Evolutionary conservation across 2,329 filamentous ascomycete genomes (phyloP), one percentile per base, ranked within the genome.

Genomic region (Ascochyta koolunga): DNA sequence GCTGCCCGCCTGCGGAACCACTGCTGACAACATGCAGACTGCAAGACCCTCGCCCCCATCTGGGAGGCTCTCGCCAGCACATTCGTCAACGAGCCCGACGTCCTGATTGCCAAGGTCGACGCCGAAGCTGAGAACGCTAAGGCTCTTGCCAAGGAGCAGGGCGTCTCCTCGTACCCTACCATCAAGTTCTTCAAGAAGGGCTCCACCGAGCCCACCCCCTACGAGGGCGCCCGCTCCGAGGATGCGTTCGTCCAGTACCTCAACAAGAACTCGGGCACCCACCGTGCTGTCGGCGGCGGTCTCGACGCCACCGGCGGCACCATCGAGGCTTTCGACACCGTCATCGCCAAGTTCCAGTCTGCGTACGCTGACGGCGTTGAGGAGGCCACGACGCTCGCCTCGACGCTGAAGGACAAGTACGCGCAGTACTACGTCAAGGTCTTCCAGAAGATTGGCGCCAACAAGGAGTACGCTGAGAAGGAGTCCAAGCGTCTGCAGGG

Each of bases 111-210:
- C 76, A 98, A 99, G 82, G 89, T 99, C 58, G 93, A 99, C 73
- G 93, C 91, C 71, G 93, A 99, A 79, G 86, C 89, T 25, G 87
- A 90, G 67, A 91, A 91, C 77, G 86, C 89, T 76, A 97, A 96
- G 79, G 84, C 84, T 38, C 86, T 88, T 43, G 88, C 92, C 45
- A 78, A 86, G 71, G 86, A 88, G 45, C 88, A 95, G 72, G 91
- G 87, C 57, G 86, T 99, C 64, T 84, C 83, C 50, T 91, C 89
- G 31, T 99, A 96, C 83, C 95, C 95, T 43, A 99, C 95, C 59
- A 96, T 99, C 82, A 96, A 96, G 81, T 99, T 89, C 85, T 99
- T 97, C 85, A 85, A 91, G 65, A 89, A 89, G 75, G 93, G 92
- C 66, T 90, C 87, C 71, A 89, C 84, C 60, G 86, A 89, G 70